A percentile compares a stretch with the other conserved stretches of the same genome.
Conservation (phyloP, 75 land plant genomes). For the Cryptomeria japonica region DNA sequence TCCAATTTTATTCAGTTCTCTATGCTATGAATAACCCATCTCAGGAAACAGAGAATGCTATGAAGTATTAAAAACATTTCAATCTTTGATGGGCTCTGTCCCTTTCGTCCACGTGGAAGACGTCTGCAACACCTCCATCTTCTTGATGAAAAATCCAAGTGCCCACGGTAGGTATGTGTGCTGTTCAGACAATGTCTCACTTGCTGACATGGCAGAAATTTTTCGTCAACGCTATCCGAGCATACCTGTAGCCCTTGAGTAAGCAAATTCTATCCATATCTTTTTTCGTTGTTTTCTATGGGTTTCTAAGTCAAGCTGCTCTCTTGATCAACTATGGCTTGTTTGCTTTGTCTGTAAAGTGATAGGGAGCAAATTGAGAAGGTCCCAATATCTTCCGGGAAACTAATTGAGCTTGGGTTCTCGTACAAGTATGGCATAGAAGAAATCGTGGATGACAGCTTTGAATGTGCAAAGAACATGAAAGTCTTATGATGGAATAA, state of each 20-base stretch:
- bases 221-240: background rate
- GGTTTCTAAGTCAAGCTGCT: background rate
- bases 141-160: conserved; percentile 52
- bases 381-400: background rate
- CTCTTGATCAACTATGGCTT: too few relatives aligned
- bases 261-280: background rate
- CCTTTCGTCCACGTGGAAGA: conserved; percentile 79
- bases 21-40: background rate
- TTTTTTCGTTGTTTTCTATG: background rate
- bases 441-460: background rate
- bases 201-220: background rate
- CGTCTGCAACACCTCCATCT: conserved; percentile 67
- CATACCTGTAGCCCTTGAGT: background rate
- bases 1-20: too few relatives aligned
- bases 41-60: background rate
- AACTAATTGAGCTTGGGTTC: background rate
- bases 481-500: background rate
- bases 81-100: conserved; percentile 34
- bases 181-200: conserved; percentile 25
- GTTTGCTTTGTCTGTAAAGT: background rate
- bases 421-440: background rate
- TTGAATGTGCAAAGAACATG: background rate
- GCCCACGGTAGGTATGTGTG: conserved; percentile 72
- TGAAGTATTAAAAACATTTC: background rate
- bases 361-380: background rate